Evolutionary conservation across 768 basidiomycete species (phyloP).

Genomic region (Panellus pusillus): DNA sequence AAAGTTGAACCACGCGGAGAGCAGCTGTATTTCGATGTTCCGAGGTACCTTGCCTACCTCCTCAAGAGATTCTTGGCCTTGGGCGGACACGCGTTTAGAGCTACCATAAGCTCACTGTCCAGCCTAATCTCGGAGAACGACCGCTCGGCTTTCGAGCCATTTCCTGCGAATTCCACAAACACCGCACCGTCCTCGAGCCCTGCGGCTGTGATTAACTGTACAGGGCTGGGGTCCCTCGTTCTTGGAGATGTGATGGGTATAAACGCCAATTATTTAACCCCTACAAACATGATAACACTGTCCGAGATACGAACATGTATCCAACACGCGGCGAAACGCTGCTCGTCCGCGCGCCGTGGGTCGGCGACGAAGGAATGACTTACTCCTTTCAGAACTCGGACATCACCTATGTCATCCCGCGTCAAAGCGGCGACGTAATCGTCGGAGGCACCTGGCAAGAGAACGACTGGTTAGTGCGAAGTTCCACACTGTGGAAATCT

Average conservation of each 20-base stretch:
- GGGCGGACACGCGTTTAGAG: constrained; percentile 15
- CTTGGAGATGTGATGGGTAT: constrained; percentile 61
- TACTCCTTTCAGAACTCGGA: constrained; percentile 1
- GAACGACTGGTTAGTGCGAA: constrained; percentile 10
- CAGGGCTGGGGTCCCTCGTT: constrained; percentile 43
- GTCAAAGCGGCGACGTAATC: constrained; percentile 20
- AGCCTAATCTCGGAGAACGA: constrained; percentile 4
- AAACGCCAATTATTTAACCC: constrained; percentile 1
- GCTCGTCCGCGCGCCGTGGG: constrained; percentile 48
- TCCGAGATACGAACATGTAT: constrained; percentile 31
- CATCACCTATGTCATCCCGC: constrained; percentile 16
- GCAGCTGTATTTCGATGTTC: constrained; percentile 15
- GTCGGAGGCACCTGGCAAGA: constrained; percentile 18
- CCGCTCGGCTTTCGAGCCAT: background rate
- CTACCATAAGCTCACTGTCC: constrained; percentile 8
- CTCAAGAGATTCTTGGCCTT: constrained; percentile 6
- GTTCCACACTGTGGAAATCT: background rate
- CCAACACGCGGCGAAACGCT: constrained; percentile 66
- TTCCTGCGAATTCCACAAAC: background rate
- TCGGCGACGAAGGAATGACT: constrained; percentile 23
- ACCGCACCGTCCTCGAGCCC: background rate
- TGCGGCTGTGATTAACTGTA: constrained; percentile 15
- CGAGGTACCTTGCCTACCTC: constrained; percentile 16
- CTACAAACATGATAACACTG: background rate
- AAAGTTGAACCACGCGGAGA: background rate